Evolutionary conservation across 1,284 basidiomycete species (phyloP).

Genomic region (Ceratobasidium sp.): DNA sequence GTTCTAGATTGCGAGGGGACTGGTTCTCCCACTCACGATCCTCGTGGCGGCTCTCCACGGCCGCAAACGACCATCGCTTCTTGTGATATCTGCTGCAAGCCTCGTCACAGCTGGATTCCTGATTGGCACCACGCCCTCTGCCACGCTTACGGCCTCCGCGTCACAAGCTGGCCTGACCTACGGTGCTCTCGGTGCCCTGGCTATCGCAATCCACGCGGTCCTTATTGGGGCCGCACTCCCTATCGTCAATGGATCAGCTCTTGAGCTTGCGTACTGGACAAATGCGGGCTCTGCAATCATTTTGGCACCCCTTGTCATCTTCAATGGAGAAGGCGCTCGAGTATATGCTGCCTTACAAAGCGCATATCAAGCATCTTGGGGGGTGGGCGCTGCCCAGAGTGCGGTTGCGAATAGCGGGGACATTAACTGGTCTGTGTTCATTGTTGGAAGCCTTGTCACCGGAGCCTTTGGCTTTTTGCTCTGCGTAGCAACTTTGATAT

Average conservation of each 20-base stretch:
- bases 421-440: conserved; percentile 63
- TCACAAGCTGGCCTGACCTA: conserved; percentile 57
- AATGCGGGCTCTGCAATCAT: conserved; percentile 71
- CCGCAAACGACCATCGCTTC: conserved; percentile 56
- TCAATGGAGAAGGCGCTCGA: conserved; percentile 60
- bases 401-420: conserved; percentile 46
- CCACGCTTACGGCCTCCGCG: conserved; percentile 61
- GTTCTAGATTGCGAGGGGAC: conserved; percentile 75
- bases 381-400: conserved; percentile 1
- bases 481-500: conserved; percentile 58
- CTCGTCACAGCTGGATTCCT: conserved; percentile 70
- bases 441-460: conserved; percentile 69
- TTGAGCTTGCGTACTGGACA: conserved; percentile 77
- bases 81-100: conserved; percentile 61
- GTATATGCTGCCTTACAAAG: conserved; percentile 48
- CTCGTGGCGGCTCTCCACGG: conserved; percentile 63
- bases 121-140: conserved; percentile 54
- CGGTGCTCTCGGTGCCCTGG: conserved; percentile 71
- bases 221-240: conserved; percentile 73
- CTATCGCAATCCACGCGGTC: conserved; percentile 76
- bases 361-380: conserved; percentile 37
- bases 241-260: conserved; percentile 69
- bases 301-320: conserved; percentile 65
- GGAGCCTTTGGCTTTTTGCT: conserved; percentile 77
- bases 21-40: conserved; percentile 79